Percentiles rank a stretch among this genome's conserved stretches.
These are phyloP conservation scores for Scheffersomyces titani DNA, from an alignment of 1,139 yeast genomes.

Conservation along the genomic window DNA sequence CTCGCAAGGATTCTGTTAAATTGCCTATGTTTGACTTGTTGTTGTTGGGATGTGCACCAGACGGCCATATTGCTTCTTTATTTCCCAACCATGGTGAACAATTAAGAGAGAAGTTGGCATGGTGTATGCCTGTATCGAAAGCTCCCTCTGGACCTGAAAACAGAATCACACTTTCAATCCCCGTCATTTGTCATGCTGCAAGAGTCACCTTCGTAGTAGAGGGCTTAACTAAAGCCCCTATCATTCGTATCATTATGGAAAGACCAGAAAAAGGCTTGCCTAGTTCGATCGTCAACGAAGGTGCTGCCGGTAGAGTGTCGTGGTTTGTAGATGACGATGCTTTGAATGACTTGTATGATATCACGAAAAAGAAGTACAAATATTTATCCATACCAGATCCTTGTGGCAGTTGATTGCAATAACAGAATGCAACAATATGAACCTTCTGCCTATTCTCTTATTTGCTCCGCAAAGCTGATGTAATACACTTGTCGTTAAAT, in stretches of 20 bases:
- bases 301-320: conserved; percentile 93
- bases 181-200: conserved; percentile 93
- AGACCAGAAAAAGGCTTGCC: conserved; percentile 97
- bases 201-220: conserved; percentile 93
- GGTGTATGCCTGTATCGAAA: conserved; percentile 93
- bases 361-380: conserved; percentile 77
- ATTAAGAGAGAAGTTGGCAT: conserved; percentile 86
- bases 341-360: conserved; percentile 72
- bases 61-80: conserved; percentile 94
- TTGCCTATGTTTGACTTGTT: conserved; percentile 91
- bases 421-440: not conserved
- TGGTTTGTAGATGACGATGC: conserved; percentile 99
- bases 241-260: conserved; percentile 90
- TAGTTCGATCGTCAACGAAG: conserved; percentile 89
- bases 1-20: conserved; percentile 94
- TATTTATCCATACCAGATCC: conserved; percentile 35
- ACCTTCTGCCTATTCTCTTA: not conserved
- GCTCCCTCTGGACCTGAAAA: conserved; percentile 90
- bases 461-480: not conserved
- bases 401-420: not conserved
- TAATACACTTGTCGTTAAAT: not conserved
- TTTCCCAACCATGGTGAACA: conserved; percentile 89
- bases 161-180: conserved; percentile 89
- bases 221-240: conserved; percentile 94
- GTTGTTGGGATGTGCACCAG: conserved; percentile 96